These are phyloP conservation scores for Clitopilus passeckerianus DNA, from an alignment of 768 basidiomycete species.

Conservation along the genomic window DNA sequence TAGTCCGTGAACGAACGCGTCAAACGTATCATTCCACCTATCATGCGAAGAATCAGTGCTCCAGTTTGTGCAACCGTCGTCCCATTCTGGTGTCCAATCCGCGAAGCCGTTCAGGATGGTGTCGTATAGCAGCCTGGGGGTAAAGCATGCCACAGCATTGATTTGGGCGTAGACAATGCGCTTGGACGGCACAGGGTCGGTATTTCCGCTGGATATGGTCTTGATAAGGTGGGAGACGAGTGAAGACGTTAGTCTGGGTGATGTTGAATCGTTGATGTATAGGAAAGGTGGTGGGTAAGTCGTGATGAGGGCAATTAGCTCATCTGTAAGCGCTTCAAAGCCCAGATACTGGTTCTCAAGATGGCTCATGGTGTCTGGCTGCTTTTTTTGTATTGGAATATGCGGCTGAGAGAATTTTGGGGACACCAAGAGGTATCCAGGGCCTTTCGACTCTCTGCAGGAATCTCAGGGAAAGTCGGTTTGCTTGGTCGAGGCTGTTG, in stretches of 20 bases:
- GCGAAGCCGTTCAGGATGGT: conserved; percentile 57
- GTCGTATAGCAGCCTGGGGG: conserved; percentile 61
- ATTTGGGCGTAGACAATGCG: conserved; percentile 39
- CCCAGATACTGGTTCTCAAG: conserved; percentile 1
- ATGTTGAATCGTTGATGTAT: conserved; percentile 56
- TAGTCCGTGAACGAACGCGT: conserved; percentile 68
- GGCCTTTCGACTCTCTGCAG: no score
- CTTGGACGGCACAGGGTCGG: conserved; percentile 13
- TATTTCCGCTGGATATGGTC: conserved; percentile 12
- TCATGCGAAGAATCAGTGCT: conserved; percentile 27
- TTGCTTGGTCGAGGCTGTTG: no score
- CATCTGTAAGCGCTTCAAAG: conserved; percentile 18
- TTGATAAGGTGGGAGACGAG: conserved; percentile 36
- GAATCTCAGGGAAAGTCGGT: no score
- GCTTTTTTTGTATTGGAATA: no score
- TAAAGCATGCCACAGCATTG: conserved; percentile 58
- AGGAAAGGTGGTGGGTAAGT: conserved; percentile 58
- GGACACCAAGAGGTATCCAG: neutral
- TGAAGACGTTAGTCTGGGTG: conserved; percentile 38
- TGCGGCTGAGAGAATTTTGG: no score
- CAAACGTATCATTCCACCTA: conserved; percentile 61
- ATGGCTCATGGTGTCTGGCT: neutral
- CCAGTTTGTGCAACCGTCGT: conserved; percentile 61
- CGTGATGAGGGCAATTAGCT: conserved; percentile 31
- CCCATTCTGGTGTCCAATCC: conserved; percentile 52